These are phyloP conservation scores for Hypericum perforatum DNA, from an alignment of 345 rosid species.

Conservation along the genomic window DNA sequence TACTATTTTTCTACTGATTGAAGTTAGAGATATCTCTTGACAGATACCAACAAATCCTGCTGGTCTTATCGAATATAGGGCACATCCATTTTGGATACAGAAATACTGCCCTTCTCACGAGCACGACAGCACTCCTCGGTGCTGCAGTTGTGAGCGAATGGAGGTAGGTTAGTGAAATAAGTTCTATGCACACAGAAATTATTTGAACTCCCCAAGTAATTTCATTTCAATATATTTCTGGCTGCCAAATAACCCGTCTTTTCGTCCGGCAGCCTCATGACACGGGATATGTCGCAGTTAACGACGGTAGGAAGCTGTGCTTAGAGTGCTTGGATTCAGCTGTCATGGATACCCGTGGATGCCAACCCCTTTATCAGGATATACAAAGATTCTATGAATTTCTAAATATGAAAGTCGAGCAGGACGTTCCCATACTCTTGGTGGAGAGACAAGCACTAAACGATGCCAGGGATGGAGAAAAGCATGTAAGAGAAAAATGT, in stretches of 20 bases:
- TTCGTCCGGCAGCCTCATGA: slow-evolving; percentile 17
- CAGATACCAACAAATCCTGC: slow-evolving; percentile 28
- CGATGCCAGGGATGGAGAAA: slow-evolving; percentile 49
- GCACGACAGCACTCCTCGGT: slow-evolving; percentile 25
- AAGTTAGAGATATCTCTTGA: slow-evolving; percentile 20
- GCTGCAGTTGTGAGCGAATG: slow-evolving; percentile 31
- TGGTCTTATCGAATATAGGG: slow-evolving; percentile 29
- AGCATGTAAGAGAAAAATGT: slow-evolving; percentile 43
- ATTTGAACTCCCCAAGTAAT: background rate
- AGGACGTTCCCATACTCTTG: slow-evolving; percentile 20
- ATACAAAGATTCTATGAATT: slow-evolving; percentile 21
- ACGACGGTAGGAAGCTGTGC: slow-evolving; percentile 30
- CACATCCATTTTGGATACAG: slow-evolving; percentile 27
- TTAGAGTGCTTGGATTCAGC: slow-evolving; percentile 29
- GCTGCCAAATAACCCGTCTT: too few species aligned
- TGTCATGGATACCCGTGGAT: slow-evolving; percentile 22
- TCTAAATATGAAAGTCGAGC: slow-evolving; percentile 27
- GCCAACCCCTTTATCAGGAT: slow-evolving; percentile 25
- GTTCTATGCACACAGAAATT: background rate
- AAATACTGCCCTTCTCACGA: slow-evolving; percentile 31
- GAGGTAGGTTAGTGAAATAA: slow-evolving; percentile 33
- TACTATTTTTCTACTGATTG: slow-evolving; percentile 5
- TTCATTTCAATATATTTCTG: background rate
- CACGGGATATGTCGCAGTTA: slow-evolving; percentile 21
- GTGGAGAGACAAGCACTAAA: slow-evolving; percentile 31